Evolutionary conservation across 768 basidiomycete species (phyloP), one percentile per base, ranked within the genome.

Genomic region (Termitomyces sp.): DNA sequence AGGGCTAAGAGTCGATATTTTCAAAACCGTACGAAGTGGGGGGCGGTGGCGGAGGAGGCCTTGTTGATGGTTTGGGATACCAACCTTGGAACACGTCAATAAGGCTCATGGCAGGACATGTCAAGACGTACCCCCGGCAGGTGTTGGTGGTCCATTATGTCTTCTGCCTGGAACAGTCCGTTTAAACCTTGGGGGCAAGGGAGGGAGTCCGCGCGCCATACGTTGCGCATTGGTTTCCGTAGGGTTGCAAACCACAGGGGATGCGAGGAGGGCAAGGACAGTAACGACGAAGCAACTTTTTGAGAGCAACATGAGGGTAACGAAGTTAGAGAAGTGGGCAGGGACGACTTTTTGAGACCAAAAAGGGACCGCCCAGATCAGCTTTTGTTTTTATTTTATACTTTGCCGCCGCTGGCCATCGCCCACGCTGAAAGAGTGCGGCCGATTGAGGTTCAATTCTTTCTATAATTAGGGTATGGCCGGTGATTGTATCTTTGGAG

Each of bases 171-270:
- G 72, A 5, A 68, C 53, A 38, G 34, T 62, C 17, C 69, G 67
- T 40, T 62, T 65, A 52, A 74, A 74, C 42, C 64, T 67, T 21
- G 70, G 74, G 10, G 70, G 71, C 26, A 68, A 65, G 2, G 74
- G 73, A 32, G 74, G 71, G n/a, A 78, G 67, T 10, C 77, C 77
- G 46, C 74, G 71, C 34, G 77, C 76, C 55, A 79, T 61, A 42
- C 78, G 70, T 56, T 77, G 69, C 19, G 65, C 74, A 58, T 77
- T 78, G 11, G 76, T 75, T 58, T 70, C 71, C 15, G 58, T 41
- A 26, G 69, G 58, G n/a, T 58, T 59, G 42, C 58, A 58, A 17
- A 51, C 47, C 32, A 53, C 65, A 48, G 60, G 59, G 32, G 62
- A 59, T 14, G 62, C 57, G 53, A 64, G 49, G 32, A 63, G 28